These are phyloP conservation scores for Acrodontium crateriforme DNA, from an alignment of 2,329 filamentous ascomycete genomes.

Conservation along the genomic window DNA sequence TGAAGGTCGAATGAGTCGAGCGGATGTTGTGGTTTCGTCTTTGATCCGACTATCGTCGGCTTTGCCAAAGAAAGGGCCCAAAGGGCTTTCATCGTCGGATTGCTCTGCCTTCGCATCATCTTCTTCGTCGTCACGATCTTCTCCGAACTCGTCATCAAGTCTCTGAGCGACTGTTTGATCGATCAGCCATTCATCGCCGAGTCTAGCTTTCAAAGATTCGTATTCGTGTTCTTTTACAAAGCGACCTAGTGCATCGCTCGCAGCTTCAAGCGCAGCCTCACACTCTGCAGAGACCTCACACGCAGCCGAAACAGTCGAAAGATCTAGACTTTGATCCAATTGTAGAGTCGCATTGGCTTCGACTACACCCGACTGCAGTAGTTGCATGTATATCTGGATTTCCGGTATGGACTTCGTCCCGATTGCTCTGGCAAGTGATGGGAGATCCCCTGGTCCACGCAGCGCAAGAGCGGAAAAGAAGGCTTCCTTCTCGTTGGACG, in stretches of 20 bases:
- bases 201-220: constrained; percentile 43
- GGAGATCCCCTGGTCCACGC: constrained; percentile 49
- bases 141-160: constrained; percentile 19
- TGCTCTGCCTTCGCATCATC: not conserved
- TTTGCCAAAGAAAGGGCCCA: no score
- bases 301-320: constrained; percentile 53
- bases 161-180: constrained; percentile 24
- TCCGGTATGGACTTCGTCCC: constrained; percentile 62
- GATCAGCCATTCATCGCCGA: constrained; percentile 56
- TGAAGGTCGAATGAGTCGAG: constrained; percentile 43
- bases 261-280: constrained; percentile 50
- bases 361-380: constrained; percentile 41
- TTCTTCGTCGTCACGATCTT: constrained; percentile 1
- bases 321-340: constrained; percentile 28
- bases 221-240: constrained; percentile 53
- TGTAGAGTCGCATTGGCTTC: constrained; percentile 25
- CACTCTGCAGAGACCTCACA: constrained; percentile 56
- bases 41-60: no score
- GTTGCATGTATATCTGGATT: constrained; percentile 52
- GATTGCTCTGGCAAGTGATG: constrained; percentile 48
- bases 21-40: constrained; percentile 26
- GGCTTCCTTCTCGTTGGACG: constrained; percentile 50
- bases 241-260: constrained; percentile 51
- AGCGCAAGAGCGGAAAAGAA: constrained; percentile 55
- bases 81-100: not conserved